Base-by-base conservation (phyloP, 2,329 filamentous ascomycete species). In the Dryadomyces quercivorus region DNA sequence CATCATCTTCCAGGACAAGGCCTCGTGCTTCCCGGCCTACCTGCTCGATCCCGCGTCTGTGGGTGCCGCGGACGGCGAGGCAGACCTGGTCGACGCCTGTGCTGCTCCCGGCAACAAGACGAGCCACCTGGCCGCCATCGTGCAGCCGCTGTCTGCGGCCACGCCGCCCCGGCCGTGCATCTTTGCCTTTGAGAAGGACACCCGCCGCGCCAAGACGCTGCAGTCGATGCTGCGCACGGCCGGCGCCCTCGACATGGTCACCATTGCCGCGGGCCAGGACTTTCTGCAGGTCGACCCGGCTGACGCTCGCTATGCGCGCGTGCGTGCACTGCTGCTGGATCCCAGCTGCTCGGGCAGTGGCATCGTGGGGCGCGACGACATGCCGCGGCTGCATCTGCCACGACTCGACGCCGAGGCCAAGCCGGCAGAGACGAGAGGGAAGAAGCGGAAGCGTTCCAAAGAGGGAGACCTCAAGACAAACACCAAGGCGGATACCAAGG, bases 71-170 rank as follows among this genome's bases (percentile, higher is more conserved):
- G 21, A n/a, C 1, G 31, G 42, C 18, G 26, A 21, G 1, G 55
- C 43, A 13, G 82, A 93, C 63, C 74, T 94, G 9, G 80, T 97
- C n/a, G 93, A 98, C 67, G 88, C 88, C 0, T 97, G 92, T 66
- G 88, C 93, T 0, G 93, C 93, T 0, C 93, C 93, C 1, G 93
- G 93, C 6, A 98, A 98, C 68, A 98, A 98, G 70, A 97, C 93
- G 1, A 97, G 92, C 8, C 93, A 97, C 67, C 71, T 95, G 49
- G 90, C 91, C 0, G 86, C 89, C 2, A 80, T 96, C 5, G 64
- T 93, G 50, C 72, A 66, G 52, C 70, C 55, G 9, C 22, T 26
- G n/a, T 6, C 44, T 10, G 2, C 6, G n/a, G 3, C 2, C 18
- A 15, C 16, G 10, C 38, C 46, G 1, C 40, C 13, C 12, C 48